A percentile compares a stretch with the other conserved stretches of the same genome.
These are phyloP conservation scores for Skeletonema grethae DNA, from an alignment of 108 stramenopile genomes.

Conservation along the genomic window DNA sequence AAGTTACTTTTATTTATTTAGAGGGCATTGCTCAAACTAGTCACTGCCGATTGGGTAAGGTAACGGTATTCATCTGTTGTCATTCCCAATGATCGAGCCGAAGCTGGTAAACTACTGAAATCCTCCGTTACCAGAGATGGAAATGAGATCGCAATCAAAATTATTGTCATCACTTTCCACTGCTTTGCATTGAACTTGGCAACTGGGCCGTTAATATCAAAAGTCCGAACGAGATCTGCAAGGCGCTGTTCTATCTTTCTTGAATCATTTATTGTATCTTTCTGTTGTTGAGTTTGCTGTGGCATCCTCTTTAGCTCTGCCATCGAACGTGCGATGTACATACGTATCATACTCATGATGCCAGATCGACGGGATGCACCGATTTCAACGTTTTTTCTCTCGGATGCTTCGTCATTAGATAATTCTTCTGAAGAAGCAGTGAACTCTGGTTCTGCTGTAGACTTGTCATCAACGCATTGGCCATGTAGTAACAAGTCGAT, in stretches of 20 bases:
- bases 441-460: not conserved
- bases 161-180: constrained; percentile 75
- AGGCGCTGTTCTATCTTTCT: constrained; percentile 45
- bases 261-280: constrained; percentile 11
- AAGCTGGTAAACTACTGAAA: constrained; percentile 33
- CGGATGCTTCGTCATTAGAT: not conserved
- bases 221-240: constrained; percentile 59
- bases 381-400: constrained; percentile 48
- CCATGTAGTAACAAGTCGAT: constrained; percentile 15
- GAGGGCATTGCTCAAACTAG: constrained; percentile 24
- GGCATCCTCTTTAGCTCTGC: constrained; percentile 47
- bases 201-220: constrained; percentile 56
- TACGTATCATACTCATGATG: constrained; percentile 71
- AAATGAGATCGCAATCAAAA: constrained; percentile 63
- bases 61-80: constrained; percentile 65
- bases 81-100: constrained; percentile 50
- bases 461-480: not conserved
- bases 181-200: constrained; percentile 55
- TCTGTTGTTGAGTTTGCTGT: constrained; percentile 37
- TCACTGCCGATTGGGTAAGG: constrained; percentile 49
- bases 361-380: constrained; percentile 71
- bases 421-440: not conserved
- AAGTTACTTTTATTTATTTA: not conserved
- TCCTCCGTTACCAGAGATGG: constrained; percentile 6
- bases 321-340: constrained; percentile 58